Percentiles rank a stretch among this genome's conserved stretches.
Evolutionary conservation across 1,284 basidiomycete genomes (phyloP).

Genomic region (Trichosporon sp.): DNA sequence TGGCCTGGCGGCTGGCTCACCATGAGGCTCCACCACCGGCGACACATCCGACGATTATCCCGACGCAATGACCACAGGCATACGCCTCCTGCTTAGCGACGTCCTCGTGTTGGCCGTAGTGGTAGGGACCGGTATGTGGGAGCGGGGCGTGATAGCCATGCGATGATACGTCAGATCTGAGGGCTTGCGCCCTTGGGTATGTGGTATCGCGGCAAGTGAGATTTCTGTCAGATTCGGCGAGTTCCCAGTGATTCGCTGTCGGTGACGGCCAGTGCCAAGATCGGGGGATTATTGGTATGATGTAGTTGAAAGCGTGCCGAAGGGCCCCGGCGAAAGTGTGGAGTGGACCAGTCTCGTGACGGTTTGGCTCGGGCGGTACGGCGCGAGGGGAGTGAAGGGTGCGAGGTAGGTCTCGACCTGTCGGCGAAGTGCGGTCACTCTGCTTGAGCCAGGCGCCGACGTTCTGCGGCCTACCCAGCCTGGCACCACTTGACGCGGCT

Average conservation of each 20-base stretch:
- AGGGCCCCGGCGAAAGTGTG: background rate
- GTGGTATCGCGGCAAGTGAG: constrained; percentile 1
- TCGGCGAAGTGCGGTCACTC: background rate
- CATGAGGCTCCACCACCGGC: background rate
- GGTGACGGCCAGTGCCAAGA: background rate
- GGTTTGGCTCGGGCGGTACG: constrained; percentile 1
- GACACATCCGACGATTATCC: background rate
- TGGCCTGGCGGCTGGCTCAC: constrained; percentile 7
- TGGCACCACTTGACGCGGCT: background rate
- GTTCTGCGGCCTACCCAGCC: background rate
- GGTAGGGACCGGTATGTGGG: background rate
- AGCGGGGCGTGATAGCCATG: background rate
- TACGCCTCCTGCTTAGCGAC: constrained; percentile 4
- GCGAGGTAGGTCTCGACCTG: background rate
- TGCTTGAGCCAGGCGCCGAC: constrained; percentile 3
- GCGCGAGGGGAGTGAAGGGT: background rate
- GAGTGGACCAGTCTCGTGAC: constrained; percentile 10
- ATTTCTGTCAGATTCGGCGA: background rate
- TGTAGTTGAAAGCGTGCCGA: background rate
- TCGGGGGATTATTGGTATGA: background rate
- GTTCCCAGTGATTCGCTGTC: background rate
- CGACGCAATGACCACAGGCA: background rate
- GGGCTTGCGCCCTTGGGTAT: background rate
- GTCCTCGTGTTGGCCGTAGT: background rate
- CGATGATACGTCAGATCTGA: background rate